phyloP scores from a whole-genome alignment of 495 filamentous ascomycete genomes.

The Penicillium paradoxum region DNA sequence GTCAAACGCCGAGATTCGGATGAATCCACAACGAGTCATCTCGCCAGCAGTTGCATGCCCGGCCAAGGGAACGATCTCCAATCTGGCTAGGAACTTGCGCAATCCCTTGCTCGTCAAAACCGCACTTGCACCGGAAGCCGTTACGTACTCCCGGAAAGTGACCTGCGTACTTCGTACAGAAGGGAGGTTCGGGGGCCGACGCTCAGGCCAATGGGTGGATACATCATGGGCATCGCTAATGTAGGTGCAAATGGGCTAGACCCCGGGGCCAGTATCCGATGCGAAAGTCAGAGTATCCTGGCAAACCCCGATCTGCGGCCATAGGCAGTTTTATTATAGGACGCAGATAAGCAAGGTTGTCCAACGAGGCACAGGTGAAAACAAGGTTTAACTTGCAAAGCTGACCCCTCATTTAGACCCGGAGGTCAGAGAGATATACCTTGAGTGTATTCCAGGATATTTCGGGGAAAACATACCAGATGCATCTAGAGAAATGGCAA shows the following conservation, averaged over 20 bases:
- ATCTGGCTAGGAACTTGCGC: slow-evolving; percentile 9
- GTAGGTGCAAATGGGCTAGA: neutral
- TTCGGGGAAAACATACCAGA: no score
- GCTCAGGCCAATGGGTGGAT: slow-evolving; percentile 22
- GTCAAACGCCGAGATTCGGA: slow-evolving; percentile 22
- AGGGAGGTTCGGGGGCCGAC: slow-evolving; percentile 10
- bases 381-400: neutral
- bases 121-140: neutral
- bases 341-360: slow-evolving; percentile 13
- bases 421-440: neutral
- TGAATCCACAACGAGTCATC: slow-evolving; percentile 11
- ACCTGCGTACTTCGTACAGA: neutral
- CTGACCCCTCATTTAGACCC: neutral
- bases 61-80: slow-evolving; percentile 14
- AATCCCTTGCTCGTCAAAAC: neutral
- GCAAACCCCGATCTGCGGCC: neutral
- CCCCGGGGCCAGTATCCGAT: neutral
- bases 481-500: neutral
- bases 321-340: neutral
- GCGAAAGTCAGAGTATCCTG: neutral
- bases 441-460: no score
- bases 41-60: slow-evolving; percentile 15
- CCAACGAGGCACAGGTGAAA: neutral
- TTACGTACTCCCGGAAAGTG: neutral
- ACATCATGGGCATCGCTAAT: neutral